Base-by-base conservation (phyloP, 192 early-diverging fungal species). In the Helicostylum pulchrum region DNA sequence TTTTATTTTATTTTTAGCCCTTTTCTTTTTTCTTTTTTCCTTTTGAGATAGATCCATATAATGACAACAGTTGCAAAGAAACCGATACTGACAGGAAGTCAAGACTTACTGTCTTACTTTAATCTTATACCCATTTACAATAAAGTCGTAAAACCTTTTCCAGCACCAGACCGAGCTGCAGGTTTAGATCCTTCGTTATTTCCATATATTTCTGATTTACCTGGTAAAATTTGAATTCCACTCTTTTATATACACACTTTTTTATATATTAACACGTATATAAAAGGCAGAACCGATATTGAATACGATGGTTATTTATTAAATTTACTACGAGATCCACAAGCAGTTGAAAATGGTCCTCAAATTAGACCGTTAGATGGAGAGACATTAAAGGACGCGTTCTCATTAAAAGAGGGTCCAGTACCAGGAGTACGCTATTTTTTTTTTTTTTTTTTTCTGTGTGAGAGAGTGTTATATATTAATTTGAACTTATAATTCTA, bases 51-150 rank as follows among this genome's bases (percentile, higher is more conserved):
- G 9, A 39, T 6, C 36, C 7, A 3, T 1, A 17, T 7, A 56
- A 56, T 56, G 54, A 11, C 32, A 4, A 56, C 31, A 34, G 8
- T 17, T 34, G 31, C 31, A 39, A 51, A 20, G 9, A 49, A 48
- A 61, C 51, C 31, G 21, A 36, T 39, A 49, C 46, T 79, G 45
- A 74, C 71, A 17, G 77, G 74, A 43, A 70, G 65, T 34, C 66
- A 62, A 9, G 77, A 79, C 59, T 67, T 79, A 8, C 43, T 79
- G 1, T 69, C 66, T 15, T 70, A 67, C 19, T 76, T 62, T 52
- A 59, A 66, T 30, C 50, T 79, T 9, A 59, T 66, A 21, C 55
- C 65, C 10, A 32, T 66, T 32, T 79, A 79, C 54, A 53, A 79
- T 47, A 50, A 68, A n/a, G 72, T 73, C 44, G 67, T 79, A 39